Evolutionary conservation across 2,329 filamentous ascomycete species (phyloP), one percentile per base, ranked within the genome.

Genomic region (Alternaria sp.): DNA sequence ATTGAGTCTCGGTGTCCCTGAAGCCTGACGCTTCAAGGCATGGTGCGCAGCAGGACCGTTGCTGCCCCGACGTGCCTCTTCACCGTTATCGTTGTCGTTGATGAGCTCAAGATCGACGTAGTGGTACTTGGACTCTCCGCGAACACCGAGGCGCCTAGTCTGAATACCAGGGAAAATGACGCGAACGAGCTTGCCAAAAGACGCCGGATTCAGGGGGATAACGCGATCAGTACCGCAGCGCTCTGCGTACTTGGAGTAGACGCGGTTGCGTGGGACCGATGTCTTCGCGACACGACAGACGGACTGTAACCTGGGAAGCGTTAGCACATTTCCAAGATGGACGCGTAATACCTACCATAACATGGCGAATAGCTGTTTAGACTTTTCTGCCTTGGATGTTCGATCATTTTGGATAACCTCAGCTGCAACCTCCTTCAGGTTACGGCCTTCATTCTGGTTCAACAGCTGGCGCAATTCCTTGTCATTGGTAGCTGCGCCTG

Each of bases 81-180:
- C 72, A 22, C 52, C 65, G 42, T 76, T 73, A 14, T 73, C 72
- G 51, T 63, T 72, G 38, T 84, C 84, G 60, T 83, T 82, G 58
- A 80, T 80, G 34, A 85, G 80, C 39, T 81, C 82, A 38, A 86
- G 78, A 65, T 86, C 84, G 49, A 85, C 84, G 73, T 99, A 99
- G 79, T 99, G 95, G 78, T 99, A 99, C 77, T 99, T 99, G 14
- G 95, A 99, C 81, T 98, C 94, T 65, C 95, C 95, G 54, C 95
- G 89, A 47, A 98, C 94, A 64, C 95, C 95, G 12, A 99, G 84
- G 65, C 95, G 88, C 60, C 95, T 87, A 32, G 95, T 99, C 80
- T 96, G 94, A 22, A 99, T 89, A 42, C 94, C 94, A 0, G 95
- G 94, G 71, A 98, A 99, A 52, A 99, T 91, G 39, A 99, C 94